A percentile compares a stretch with the other conserved stretches of the same genome.
phyloP scores from a whole-genome alignment of 2,329 filamentous ascomycete species.

The Alternaria solani region DNA sequence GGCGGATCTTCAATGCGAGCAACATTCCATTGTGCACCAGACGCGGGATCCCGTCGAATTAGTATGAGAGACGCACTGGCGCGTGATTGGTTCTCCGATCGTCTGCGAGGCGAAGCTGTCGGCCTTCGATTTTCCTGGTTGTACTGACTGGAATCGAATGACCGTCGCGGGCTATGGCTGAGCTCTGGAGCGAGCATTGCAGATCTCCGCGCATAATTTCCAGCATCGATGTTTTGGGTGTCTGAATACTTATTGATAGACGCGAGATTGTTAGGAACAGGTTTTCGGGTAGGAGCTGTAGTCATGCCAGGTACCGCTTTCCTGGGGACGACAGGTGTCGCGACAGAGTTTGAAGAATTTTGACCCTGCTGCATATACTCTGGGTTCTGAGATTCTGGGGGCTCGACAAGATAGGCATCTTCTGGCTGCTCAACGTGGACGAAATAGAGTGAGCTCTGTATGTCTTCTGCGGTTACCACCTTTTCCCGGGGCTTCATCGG shows the following conservation, averaged over 20 bases:
- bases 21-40: slow-evolving; percentile 61
- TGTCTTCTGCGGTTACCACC: slow-evolving; percentile 86
- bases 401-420: slow-evolving; percentile 48
- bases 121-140: slow-evolving; percentile 34
- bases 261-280: slow-evolving; percentile 37
- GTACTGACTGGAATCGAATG: slow-evolving; percentile 33
- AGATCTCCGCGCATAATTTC: slow-evolving; percentile 25
- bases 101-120: slow-evolving; percentile 30
- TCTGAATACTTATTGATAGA: slow-evolving; percentile 36
- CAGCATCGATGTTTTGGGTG: slow-evolving; percentile 40
- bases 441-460: slow-evolving; percentile 89
- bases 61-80: slow-evolving; percentile 52
- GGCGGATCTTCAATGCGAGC: slow-evolving; percentile 58
- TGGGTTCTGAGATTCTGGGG: slow-evolving; percentile 22
- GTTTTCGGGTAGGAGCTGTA: slow-evolving; percentile 35
- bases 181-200: slow-evolving; percentile 27
- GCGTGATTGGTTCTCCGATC: slow-evolving; percentile 23
- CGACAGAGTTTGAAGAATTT: slow-evolving; percentile 16
- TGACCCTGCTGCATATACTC: slow-evolving; percentile 20
- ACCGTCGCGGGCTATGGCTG: slow-evolving; percentile 30
- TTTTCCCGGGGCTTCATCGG: slow-evolving; percentile 88
- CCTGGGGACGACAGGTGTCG: slow-evolving; percentile 36
- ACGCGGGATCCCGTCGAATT: slow-evolving; percentile 60
- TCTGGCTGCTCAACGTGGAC: slow-evolving; percentile 78
- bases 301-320: slow-evolving; percentile 36